Evolutionary conservation across 208 protist species (phyloP).

Genomic region (Acanthamoeba sp.): DNA sequence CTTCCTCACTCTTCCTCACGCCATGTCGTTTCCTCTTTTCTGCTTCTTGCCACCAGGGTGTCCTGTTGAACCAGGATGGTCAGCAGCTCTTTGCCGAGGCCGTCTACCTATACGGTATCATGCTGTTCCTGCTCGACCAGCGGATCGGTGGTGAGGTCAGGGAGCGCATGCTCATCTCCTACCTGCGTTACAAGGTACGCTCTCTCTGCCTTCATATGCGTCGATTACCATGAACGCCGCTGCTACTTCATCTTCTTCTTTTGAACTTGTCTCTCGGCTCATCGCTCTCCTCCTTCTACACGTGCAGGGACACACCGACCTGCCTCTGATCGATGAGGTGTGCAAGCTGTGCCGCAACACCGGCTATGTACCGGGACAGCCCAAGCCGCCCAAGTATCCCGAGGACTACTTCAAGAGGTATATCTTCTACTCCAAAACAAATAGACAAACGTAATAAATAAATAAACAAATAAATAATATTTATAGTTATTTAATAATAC

Average conservation of each 20-base stretch:
- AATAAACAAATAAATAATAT: too few relatives aligned
- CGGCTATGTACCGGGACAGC: constrained; percentile 87
- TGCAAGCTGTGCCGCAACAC: constrained; percentile 95
- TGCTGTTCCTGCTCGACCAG: constrained; percentile 96
- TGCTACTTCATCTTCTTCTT: not conserved
- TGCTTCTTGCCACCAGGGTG: constrained; percentile 79
- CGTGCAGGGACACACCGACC: constrained; percentile 89
- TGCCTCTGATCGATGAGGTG: constrained; percentile 95
- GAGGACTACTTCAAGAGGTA: constrained; percentile 94
- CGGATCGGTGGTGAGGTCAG: constrained; percentile 95
- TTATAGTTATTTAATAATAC: too few relatives aligned
- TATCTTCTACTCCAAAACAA: not conserved
- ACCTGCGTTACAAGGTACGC: constrained; percentile 95
- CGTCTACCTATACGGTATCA: constrained; percentile 96
- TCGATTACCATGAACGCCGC: not conserved
- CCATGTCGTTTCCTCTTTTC: not conserved
- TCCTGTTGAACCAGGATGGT: constrained; percentile 95
- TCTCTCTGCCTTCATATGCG: not conserved
- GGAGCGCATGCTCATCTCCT: constrained; percentile 97
- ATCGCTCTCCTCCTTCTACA: not conserved
- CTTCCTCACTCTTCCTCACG: too few relatives aligned
- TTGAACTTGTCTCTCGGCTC: not conserved
- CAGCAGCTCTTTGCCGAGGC: constrained; percentile 96
- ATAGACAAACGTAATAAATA: too few relatives aligned
- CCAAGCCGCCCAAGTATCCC: constrained; percentile 92